Evolutionary conservation across 2,329 filamentous ascomycete species (phyloP), one percentile per base, ranked within the genome.

Genomic region (Scolecobasidium constrictum): DNA sequence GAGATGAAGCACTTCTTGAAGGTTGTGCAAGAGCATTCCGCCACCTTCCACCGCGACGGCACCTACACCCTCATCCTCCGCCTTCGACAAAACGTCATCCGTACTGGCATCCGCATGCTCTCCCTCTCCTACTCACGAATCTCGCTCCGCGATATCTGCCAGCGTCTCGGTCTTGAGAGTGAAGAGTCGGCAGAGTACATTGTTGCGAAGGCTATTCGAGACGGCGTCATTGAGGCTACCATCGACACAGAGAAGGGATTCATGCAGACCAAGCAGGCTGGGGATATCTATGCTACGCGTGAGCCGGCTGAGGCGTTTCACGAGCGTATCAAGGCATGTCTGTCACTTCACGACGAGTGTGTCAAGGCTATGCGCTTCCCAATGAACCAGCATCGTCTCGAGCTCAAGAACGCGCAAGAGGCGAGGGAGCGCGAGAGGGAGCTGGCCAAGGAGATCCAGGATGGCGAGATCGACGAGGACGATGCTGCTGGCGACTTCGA

Each of bases 291-390:
- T 61, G 86, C 88, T 42, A 98, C 92, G 35, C 77, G 86, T 49
- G 92, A 98, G 65, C 92, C 92, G 0, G 88, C 86, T 40, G 90
- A 98, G 71, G 88, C 86, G 1, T 98, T 98, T 75, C 90, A 98
- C 63, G 90, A 94, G 59, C 86, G 92, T 57, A 96, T 98, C 54
- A 77, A 79, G 52, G 92, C 92, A 35, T 94, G 92, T 62, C 72
- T 98, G 54, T 78, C 81, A 44, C 75, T 98, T 49, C 88, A 96
- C 58, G 92, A 98, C 56, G 92, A 98, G 69, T 96, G 90, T 58
- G 88, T 98, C 56, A 96, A 94, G 84, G 90, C 92, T 19, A 98
- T 98, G 92, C 80, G 92, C 43, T 98, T 96, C 67, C 92, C 92
- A 2, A 96, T 96, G 90, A 95, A 98, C 69, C 92, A 96, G 65